Evolutionary conservation across 2,329 filamentous ascomycete species (phyloP), one percentile per base, ranked within the genome.

Genomic region (Aspergillus sp.): DNA sequence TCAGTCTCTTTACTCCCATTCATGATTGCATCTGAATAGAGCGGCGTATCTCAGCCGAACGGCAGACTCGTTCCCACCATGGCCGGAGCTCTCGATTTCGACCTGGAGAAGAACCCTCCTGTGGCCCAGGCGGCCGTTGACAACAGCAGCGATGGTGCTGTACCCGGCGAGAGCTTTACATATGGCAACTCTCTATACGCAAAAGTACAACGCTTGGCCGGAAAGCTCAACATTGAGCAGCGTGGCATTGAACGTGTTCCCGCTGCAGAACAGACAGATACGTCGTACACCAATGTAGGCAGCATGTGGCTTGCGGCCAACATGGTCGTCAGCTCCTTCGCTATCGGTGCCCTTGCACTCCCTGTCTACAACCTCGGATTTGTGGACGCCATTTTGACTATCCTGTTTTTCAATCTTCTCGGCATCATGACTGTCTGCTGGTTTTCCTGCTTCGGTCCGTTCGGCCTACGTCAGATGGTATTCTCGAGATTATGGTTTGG

Each of bases 241-340:
- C 79, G 89, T 68, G 89, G 89, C 54, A 90, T 92, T 59, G 89
- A 92, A 75, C 82, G 89, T 48, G 89, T 91, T 34, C 88, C 88
- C 0, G 83, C 85, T 54, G 79, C 87, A 66, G 89, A 91, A 76
- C 79, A 88, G 64, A 86, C 82, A 5, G 86, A 90, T 71, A 82
- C 77, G 37, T 85, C 83, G 22, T 81, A 89, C 72, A 77, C 83
- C 66, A 89, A 90, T 65, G 83, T 90, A 61, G 85, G 86, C 51
- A 91, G 88, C 24, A 84, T 91, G 85, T 92, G 89, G 89, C 79
- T 90, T 45, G 87, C 88, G 1, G 88, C 88, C 67, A 92, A 92
- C 75, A 86, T 92, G 86, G 87, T 89, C 53, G 86, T 91, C 48
- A 88, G 86, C 22, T 87, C 87, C 13, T 91, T 92, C 67, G 89